Base-by-base conservation (phyloP, 2,329 filamentous ascomycete species). In the Septoria linicola region DNA sequence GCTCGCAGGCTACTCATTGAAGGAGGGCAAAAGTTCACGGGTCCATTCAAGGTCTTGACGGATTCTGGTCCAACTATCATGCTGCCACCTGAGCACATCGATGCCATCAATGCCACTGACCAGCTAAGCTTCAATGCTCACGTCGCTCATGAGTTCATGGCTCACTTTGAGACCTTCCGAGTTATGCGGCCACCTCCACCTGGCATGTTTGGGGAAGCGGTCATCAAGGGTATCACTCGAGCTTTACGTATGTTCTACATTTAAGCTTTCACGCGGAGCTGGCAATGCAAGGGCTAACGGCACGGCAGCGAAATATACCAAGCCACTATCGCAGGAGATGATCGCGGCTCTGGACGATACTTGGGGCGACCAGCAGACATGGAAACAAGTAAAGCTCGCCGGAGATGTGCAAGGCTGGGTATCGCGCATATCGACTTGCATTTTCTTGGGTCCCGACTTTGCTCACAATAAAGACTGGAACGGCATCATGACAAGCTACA, bases 381-480 rank as follows among this genome's bases (percentile, higher is more conserved):
- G 57, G 54, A 56, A 52, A 17, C 45, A 57, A 14, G 45, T 55
- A 4, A 27, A 49, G 17, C 57, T 63, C 19, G 57, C 63, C 41
- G 27, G 51, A 3, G 59, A 61, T 17, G 51, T 72, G 34, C 62
- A 67, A 0, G 57, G 61, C 3, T 59, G 73, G n/a, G 65, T 76
- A 20, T 64, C 69, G 4, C 70, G 72, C 8, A 59, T 73, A 4
- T 71, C 70, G 1, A 67, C 70, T 1, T 66, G 72, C 17, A 64
- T 75, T 40, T 70, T 75, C 46, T 64, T 71, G 32, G 71, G 73
- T n/a, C 60, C 67, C 3, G 51, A 58, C 4, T 58, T 72, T 7
- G 69, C 68, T 43, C 63, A 64, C 19, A 70, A 74, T 49, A 59
- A 68, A 49, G 59, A 67, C 43, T 76, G 73, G 73, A 60, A 75